Conservation (phyloP, 2,329 filamentous ascomycete species). For the Hypoxylon sp. region DNA sequence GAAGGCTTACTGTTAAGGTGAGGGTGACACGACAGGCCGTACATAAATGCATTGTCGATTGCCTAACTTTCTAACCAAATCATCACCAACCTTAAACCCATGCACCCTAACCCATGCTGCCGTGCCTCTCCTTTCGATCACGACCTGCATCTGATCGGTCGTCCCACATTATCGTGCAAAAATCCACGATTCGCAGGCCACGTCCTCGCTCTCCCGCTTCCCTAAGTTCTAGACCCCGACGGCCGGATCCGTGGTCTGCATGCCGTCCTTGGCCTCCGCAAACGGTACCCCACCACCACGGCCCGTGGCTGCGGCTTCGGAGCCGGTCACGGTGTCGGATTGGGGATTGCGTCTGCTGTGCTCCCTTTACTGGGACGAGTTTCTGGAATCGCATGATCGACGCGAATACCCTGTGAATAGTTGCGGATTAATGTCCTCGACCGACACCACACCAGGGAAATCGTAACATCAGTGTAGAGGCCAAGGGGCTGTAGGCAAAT, state of each 20-base stretch:
- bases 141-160: constrained; percentile 68
- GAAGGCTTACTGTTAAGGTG: neutral
- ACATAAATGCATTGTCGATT: neutral
- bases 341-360: constrained; percentile 51
- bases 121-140: constrained; percentile 66
- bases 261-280: constrained; percentile 59
- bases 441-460: constrained; percentile 69
- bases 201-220: constrained; percentile 69
- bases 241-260: constrained; percentile 66
- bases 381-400: constrained; percentile 75
- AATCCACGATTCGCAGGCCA: constrained; percentile 75
- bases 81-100: constrained; percentile 65
- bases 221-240: constrained; percentile 63
- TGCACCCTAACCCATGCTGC: constrained; percentile 68
- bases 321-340: constrained; percentile 53
- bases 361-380: constrained; percentile 54
- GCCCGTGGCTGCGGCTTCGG: constrained; percentile 55
- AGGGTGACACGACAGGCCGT: neutral
- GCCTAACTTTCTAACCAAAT: constrained; percentile 35
- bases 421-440: constrained; percentile 63
- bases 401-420: constrained; percentile 72
- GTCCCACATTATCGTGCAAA: constrained; percentile 70
- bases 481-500: constrained; percentile 58
- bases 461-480: constrained; percentile 75
- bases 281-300: constrained; percentile 62